These are phyloP conservation scores for Pythium pectinolyticum DNA, from an alignment of 352 stramenopile genomes.

Conservation along the genomic window DNA sequence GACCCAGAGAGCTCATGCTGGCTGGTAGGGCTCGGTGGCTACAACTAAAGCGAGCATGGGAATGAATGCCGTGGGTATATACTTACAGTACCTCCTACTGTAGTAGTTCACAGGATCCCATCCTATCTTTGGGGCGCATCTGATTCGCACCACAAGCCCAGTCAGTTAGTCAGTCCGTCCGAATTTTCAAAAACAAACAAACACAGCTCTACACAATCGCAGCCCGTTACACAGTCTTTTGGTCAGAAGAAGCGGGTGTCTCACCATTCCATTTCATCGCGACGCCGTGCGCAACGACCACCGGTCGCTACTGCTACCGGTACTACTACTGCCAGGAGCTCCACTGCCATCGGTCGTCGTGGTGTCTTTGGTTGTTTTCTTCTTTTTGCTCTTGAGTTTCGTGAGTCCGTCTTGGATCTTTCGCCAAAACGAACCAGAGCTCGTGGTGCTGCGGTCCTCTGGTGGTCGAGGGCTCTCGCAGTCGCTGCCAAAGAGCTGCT, in stretches of 20 bases:
- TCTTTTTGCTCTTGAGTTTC: conserved; percentile 64
- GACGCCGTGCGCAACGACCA: conserved; percentile 15
- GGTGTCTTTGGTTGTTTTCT: conserved; percentile 33
- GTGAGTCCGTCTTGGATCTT: conserved; percentile 72
- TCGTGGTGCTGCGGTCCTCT: conserved; percentile 31
- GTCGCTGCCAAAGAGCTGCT: conserved; percentile 72
- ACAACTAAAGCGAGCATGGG: too few species aligned
- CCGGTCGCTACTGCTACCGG: conserved; percentile 8
- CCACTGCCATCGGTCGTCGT: conserved; percentile 3
- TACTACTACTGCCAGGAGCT: too few species aligned
- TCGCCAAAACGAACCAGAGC: conserved; percentile 62
- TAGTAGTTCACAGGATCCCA: neutral
- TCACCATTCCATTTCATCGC: conserved; percentile 7
- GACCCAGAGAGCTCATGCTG: too few species aligned
- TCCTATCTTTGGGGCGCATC: conserved; percentile 14
- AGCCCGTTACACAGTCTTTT: conserved; percentile 12
- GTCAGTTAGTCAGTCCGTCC: neutral
- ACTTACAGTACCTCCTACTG: too few species aligned
- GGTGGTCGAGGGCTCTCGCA: conserved; percentile 45
- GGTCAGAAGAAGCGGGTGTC: too few species aligned
- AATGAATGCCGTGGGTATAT: neutral
- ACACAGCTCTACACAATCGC: too few species aligned
- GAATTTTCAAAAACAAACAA: too few species aligned
- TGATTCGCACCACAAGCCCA: conserved; percentile 11
- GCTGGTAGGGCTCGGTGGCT: too few species aligned